phyloP scores from a whole-genome alignment of 2,329 filamentous ascomycete species.

The Aspergillus uvarum region DNA sequence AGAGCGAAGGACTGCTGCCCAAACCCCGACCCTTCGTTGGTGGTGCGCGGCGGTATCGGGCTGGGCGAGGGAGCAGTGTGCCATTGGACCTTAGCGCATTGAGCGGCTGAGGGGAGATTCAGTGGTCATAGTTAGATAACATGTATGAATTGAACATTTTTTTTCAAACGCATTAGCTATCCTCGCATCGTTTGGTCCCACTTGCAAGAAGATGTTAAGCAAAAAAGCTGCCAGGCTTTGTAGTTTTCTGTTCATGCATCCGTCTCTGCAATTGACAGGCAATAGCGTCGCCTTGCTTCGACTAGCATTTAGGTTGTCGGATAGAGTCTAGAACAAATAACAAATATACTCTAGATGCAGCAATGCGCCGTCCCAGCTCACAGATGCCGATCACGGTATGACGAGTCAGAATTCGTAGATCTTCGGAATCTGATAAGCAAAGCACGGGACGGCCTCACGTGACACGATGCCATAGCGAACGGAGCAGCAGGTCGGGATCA shows the following conservation, averaged over 20 bases:
- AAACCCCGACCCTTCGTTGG: slow-evolving; percentile 79
- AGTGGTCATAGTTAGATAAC: neutral
- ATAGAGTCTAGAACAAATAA: neutral
- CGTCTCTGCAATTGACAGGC: too few species aligned
- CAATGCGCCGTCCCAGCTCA: neutral
- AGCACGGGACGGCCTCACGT: slow-evolving; percentile 9
- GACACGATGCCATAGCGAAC: slow-evolving; percentile 3
- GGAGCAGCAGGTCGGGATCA: slow-evolving; percentile 8
- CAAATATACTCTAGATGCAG: neutral
- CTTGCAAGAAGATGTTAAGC: neutral
- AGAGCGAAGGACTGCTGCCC: slow-evolving; percentile 76
- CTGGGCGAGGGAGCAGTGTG: slow-evolving; percentile 89
- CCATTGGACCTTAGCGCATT: slow-evolving; percentile 71
- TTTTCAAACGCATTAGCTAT: neutral
- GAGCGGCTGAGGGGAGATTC: slow-evolving; percentile 23
- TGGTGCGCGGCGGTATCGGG: slow-evolving; percentile 76
- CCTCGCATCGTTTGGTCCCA: neutral
- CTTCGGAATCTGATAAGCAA: slow-evolving; percentile 1
- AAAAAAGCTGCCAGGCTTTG: too few species aligned
- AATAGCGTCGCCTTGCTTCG: neutral
- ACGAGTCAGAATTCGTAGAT: neutral
- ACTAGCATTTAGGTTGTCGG: neutral
- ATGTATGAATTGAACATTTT: neutral
- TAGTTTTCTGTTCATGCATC: too few species aligned
- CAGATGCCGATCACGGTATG: neutral